Conservation (phyloP, 1,284 basidiomycete species). For the Melampsora americana region DNA sequence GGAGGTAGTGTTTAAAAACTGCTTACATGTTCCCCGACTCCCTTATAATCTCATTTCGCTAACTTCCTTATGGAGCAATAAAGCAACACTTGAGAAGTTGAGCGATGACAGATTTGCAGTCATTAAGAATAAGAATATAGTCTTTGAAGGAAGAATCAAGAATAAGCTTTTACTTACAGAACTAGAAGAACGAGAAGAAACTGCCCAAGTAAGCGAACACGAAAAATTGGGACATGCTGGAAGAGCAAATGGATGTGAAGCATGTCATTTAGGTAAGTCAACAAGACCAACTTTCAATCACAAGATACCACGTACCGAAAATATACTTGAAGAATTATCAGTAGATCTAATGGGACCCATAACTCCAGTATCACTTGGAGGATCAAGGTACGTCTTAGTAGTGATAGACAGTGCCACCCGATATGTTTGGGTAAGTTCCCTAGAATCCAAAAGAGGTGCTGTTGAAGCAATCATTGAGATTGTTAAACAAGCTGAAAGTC, state of each 20-base stretch:
- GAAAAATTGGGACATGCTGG: slow-evolving; percentile 17
- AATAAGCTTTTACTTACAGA: slow-evolving; percentile 12
- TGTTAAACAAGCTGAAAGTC: background rate
- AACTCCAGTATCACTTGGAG: slow-evolving; percentile 21
- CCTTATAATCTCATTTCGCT: slow-evolving; percentile 24
- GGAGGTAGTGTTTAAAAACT: slow-evolving; percentile 12
- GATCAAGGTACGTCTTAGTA: slow-evolving; percentile 13
- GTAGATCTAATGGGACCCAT: slow-evolving; percentile 33
- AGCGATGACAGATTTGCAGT: slow-evolving; percentile 8
- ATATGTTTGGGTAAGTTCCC: slow-evolving; percentile 15
- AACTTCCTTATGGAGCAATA: slow-evolving; percentile 14
- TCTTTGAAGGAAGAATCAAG: slow-evolving; percentile 16
- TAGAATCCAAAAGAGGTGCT: slow-evolving; percentile 12
- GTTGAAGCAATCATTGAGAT: background rate
- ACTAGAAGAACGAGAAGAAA: no score
- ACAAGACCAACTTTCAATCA: slow-evolving; percentile 10
- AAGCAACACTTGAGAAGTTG: slow-evolving; percentile 2
- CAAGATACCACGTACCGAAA: background rate
- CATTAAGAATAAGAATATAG: background rate
- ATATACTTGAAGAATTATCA: slow-evolving; percentile 16
- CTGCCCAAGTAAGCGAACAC: slow-evolving; percentile 6
- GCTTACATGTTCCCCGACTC: slow-evolving; percentile 17
- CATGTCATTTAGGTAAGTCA: slow-evolving; percentile 22
- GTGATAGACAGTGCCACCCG: slow-evolving; percentile 18
- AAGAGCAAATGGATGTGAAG: slow-evolving; percentile 3